Evolutionary conservation across 306 rosid species (phyloP).

Genomic region (Clitoria ternatea): DNA sequence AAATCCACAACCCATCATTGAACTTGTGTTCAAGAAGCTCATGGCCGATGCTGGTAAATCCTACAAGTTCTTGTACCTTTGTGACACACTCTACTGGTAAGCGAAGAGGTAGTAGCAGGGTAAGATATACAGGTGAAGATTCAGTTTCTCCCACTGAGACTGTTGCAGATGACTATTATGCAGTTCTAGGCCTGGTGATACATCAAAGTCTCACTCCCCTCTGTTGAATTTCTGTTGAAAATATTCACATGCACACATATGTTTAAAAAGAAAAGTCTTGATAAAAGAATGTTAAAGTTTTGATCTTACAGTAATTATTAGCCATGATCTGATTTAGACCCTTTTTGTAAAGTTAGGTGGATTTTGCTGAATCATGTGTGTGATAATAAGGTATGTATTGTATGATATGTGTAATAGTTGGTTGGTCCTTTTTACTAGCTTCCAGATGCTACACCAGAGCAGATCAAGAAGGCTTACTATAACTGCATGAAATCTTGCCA

Average conservation of each 20-base stretch:
- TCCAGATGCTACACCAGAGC: constrained; percentile 72
- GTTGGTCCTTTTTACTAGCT: constrained; percentile 40
- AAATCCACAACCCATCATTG: constrained; percentile 40
- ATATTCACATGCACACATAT: neutral
- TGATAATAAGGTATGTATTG: neutral
- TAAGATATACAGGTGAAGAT: constrained; percentile 47
- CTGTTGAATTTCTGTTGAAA: neutral
- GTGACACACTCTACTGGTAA: constrained; percentile 34
- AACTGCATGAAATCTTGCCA: constrained; percentile 88
- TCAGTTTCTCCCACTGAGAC: constrained; percentile 39
- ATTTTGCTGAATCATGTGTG: neutral
- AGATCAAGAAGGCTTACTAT: constrained; percentile 74
- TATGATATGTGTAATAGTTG: constrained; percentile 12
- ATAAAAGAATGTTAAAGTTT: neutral
- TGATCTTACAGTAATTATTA: neutral
- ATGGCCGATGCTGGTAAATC: constrained; percentile 33
- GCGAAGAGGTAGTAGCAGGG: constrained; percentile 39
- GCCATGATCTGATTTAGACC: constrained; percentile 7
- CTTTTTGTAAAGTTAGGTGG: neutral
- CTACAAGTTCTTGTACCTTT: constrained; percentile 23
- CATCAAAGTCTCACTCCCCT: neutral
- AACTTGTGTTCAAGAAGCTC: constrained; percentile 38
- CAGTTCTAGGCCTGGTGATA: constrained; percentile 72
- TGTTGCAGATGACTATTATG: constrained; percentile 69
- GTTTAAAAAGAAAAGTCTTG: neutral